These are phyloP conservation scores for Apiospora hydei DNA, from an alignment of 2,329 filamentous ascomycete genomes.

Conservation along the genomic window DNA sequence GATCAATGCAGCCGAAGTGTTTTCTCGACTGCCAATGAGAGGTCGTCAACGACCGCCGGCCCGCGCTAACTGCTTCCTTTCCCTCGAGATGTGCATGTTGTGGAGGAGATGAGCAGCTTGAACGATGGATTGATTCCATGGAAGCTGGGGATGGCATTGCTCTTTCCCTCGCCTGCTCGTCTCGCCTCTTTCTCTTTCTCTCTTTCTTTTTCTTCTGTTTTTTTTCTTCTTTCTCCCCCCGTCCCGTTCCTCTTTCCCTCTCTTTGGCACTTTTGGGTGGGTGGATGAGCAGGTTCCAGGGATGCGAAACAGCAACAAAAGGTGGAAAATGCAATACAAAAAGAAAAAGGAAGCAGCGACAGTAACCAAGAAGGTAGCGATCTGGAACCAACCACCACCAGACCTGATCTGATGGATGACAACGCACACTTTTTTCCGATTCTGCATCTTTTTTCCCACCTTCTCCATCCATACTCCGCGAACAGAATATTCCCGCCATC, in stretches of 20 bases:
- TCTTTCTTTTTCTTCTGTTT: background rate
- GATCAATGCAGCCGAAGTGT: background rate
- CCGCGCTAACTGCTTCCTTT: background rate
- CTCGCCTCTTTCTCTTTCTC: background rate
- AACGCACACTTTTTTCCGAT: conserved; percentile 1
- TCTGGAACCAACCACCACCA: background rate
- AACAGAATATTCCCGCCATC: background rate
- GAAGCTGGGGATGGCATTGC: background rate
- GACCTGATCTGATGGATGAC: background rate
- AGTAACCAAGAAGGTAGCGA: background rate
- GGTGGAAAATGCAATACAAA: background rate
- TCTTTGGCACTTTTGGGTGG: too few species aligned
- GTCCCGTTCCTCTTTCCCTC: background rate
- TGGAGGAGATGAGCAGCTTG: background rate
- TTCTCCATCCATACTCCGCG: background rate
- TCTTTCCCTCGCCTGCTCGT: background rate
- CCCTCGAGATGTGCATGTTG: background rate
- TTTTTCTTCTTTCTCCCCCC: too few species aligned
- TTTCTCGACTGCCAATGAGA: conserved; percentile 5
- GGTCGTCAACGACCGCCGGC: background rate
- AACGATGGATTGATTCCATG: background rate
- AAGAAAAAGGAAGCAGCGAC: background rate
- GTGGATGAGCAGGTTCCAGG: background rate
- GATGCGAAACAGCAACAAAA: background rate
- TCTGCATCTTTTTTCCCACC: background rate